Evolutionary conservation across 768 basidiomycete species (phyloP).

Genomic region (Amanita phalloides): DNA sequence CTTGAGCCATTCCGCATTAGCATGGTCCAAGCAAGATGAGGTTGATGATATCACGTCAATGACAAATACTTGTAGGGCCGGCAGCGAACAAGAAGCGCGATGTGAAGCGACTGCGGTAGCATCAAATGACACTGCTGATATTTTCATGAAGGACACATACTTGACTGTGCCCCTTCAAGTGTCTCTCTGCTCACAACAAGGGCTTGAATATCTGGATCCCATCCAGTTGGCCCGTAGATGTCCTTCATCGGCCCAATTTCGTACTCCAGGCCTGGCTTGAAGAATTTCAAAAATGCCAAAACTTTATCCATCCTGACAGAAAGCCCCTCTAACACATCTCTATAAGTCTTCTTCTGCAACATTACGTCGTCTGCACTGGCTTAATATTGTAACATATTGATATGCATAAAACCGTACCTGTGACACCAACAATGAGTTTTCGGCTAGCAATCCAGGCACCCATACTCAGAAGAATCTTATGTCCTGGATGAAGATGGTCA

Average conservation of each 20-base stretch:
- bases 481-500: conserved; percentile 95
- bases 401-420: conserved; percentile 33
- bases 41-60: conserved; percentile 86
- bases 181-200: conserved; percentile 92
- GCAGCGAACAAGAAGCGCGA: conserved; percentile 44
- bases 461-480: conserved; percentile 94
- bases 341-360: conserved; percentile 61
- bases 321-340: conserved; percentile 56
- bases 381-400: neutral
- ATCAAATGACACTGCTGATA: neutral
- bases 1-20: conserved; percentile 60
- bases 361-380: conserved; percentile 49
- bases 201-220: conserved; percentile 83
- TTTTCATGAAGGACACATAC: conserved; percentile 32
- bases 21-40: conserved; percentile 44
- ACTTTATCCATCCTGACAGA: conserved; percentile 43
- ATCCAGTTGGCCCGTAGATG: conserved; percentile 85
- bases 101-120: conserved; percentile 45
- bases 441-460: conserved; percentile 68
- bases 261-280: conserved; percentile 54
- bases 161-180: conserved; percentile 55
- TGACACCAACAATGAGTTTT: conserved; percentile 87
- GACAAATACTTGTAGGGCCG: conserved; percentile 54
- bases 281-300: conserved; percentile 57
- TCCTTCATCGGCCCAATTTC: conserved; percentile 72